Percentiles rank a stretch among this genome's conserved stretches.
Conservation (phyloP, 1,284 basidiomycete species). For the Trametes pubescens region DNA sequence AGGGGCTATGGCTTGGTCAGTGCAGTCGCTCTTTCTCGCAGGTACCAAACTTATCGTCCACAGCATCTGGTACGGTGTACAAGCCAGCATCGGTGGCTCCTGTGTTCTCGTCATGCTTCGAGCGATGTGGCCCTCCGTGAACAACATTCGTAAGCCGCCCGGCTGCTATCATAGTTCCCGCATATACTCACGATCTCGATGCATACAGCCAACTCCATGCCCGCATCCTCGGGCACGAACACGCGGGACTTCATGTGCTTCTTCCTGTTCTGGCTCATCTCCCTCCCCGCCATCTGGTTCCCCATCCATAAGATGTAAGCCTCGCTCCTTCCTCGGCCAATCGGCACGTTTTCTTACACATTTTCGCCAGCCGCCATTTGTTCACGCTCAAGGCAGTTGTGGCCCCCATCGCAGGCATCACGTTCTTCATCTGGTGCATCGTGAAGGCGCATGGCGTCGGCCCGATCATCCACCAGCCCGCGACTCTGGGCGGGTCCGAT, state of each 20-base stretch:
- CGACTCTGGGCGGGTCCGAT: conserved; percentile 71
- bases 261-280: conserved; percentile 88
- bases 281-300: conserved; percentile 82
- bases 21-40: conserved; percentile 25
- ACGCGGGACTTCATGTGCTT: conserved; percentile 82
- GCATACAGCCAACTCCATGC: conserved; percentile 66
- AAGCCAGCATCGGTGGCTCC: conserved; percentile 82
- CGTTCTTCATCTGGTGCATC: conserved; percentile 86
- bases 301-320: conserved; percentile 81
- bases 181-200: conserved; percentile 7
- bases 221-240: conserved; percentile 73
- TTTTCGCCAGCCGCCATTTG: conserved; percentile 65
- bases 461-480: conserved; percentile 77
- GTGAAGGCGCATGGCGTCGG: conserved; percentile 83
- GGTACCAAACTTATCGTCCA: neutral
- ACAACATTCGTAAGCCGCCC: conserved; percentile 64
- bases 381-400: conserved; percentile 85
- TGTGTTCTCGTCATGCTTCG: conserved; percentile 79
- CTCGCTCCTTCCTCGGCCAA: conserved; percentile 21
- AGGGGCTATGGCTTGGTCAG: conserved; percentile 79
- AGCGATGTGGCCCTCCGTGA: conserved; percentile 78
- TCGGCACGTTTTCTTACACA: conserved; percentile 9
- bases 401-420: conserved; percentile 75
- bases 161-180: conserved; percentile 1
- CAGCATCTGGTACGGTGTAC: conserved; percentile 83